phyloP scores from a whole-genome alignment of 768 basidiomycete genomes.

The Rhizopogon salebrosus region DNA sequence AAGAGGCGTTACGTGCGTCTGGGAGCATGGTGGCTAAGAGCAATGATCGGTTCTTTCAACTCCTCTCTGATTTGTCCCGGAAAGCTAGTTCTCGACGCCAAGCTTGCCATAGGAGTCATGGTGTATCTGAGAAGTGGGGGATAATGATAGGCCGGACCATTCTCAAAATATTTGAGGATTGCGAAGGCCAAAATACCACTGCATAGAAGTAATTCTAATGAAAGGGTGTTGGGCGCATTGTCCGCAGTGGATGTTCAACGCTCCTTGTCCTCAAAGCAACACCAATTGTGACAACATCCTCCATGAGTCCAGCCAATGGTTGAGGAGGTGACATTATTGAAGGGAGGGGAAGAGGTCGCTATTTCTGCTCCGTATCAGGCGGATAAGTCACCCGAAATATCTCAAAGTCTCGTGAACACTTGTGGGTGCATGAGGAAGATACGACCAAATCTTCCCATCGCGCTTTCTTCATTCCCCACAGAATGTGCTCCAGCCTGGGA shows the following conservation, averaged over 20 bases:
- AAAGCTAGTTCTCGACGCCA: constrained; percentile 39
- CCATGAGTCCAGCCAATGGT: constrained; percentile 61
- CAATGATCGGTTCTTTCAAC: constrained; percentile 35
- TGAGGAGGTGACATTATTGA: constrained; percentile 37
- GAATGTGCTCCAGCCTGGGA: neutral
- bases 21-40: constrained; percentile 37
- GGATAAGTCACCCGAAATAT: constrained; percentile 36
- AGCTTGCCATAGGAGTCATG: neutral
- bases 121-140: neutral
- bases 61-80: constrained; percentile 47
- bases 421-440: neutral
- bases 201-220: neutral
- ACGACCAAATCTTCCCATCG: constrained; percentile 2
- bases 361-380: constrained; percentile 78
- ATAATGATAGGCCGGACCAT: no score
- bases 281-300: constrained; percentile 54
- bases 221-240: neutral
- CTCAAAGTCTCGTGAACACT: neutral
- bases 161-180: no score
- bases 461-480: constrained; percentile 1
- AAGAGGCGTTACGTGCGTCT: constrained; percentile 25
- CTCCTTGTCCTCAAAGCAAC: no score
- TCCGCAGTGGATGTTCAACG: neutral
- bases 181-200: neutral
- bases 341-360: constrained; percentile 73